These are phyloP conservation scores for Scutellaria galericulata DNA, from an alignment of 257 asterid genomes.

Conservation along the genomic window DNA sequence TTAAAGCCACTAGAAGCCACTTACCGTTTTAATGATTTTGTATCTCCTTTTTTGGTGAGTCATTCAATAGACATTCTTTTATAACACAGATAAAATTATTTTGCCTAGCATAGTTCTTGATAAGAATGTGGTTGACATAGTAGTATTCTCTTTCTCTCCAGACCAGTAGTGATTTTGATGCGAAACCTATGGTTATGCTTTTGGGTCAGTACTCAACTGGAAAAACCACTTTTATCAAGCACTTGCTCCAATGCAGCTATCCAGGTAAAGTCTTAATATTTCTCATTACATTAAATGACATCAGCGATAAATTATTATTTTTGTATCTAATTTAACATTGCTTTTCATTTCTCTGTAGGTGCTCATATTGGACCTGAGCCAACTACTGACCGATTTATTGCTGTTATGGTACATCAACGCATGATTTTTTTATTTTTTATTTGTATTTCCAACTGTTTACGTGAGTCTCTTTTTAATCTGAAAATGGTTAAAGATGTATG, in stretches of 20 bases:
- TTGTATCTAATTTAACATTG: slow-evolving; percentile 14
- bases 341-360: slow-evolving; percentile 51
- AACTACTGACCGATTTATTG: slow-evolving; percentile 91
- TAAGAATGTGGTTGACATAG: slow-evolving; percentile 27
- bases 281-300: not conserved
- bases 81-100: slow-evolving; percentile 9
- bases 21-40: slow-evolving; percentile 87
- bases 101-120: not conserved
- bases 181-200: slow-evolving; percentile 99
- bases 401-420: slow-evolving; percentile 69
- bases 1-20: slow-evolving; percentile 85
- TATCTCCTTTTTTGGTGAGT: slow-evolving; percentile 81
- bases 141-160: slow-evolving; percentile 35
- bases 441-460: slow-evolving; percentile 7
- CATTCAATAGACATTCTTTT: not conserved
- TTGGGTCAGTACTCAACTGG: slow-evolving; percentile 99
- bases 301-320: not conserved
- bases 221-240: slow-evolving; percentile 93
- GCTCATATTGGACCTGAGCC: slow-evolving; percentile 99
- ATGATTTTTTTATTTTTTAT: not conserved
- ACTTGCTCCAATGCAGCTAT: slow-evolving; percentile 74
- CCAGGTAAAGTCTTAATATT: slow-evolving; percentile 62
- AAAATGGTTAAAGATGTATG: slow-evolving; percentile 3
- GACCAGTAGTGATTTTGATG: slow-evolving; percentile 91
- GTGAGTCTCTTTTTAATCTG: slow-evolving; percentile 11